Conservation (phyloP, 2,329 filamentous ascomycete genomes). For the Rhinocladiella similis region DNA sequence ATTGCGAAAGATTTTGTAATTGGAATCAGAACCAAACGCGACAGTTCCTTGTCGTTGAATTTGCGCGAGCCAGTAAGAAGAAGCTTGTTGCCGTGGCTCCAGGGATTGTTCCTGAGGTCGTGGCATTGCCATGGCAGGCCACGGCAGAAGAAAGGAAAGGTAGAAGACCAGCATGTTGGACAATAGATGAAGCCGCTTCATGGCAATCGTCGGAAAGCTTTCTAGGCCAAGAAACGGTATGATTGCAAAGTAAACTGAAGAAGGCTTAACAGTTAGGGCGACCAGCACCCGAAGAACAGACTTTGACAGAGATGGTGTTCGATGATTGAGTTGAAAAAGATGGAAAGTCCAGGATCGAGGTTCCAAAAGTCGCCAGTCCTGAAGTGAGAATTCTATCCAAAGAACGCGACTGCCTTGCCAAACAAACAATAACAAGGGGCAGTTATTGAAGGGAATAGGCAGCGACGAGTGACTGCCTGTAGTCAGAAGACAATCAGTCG, state of each 20-base stretch:
- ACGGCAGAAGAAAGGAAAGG: constrained; percentile 15
- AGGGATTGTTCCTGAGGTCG: constrained; percentile 4
- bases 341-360: background rate
- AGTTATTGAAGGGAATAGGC: background rate
- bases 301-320: background rate
- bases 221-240: background rate
- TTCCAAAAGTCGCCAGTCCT: background rate
- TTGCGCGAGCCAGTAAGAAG: constrained; percentile 67
- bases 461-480: constrained; percentile 12
- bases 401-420: background rate
- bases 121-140: constrained; percentile 13
- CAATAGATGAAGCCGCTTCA: background rate
- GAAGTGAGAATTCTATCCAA: background rate
- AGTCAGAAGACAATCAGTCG: constrained; percentile 12
- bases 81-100: constrained; percentile 14
- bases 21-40: constrained; percentile 50
- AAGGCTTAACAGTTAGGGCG: background rate
- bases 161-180: constrained; percentile 13
- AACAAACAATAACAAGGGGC: constrained; percentile 1
- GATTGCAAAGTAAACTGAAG: background rate
- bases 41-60: constrained; percentile 69
- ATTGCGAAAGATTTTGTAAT: constrained; percentile 75
- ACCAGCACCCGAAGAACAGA: background rate
- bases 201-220: background rate
- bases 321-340: background rate